Percentiles rank a stretch among this genome's conserved stretches.
These are phyloP conservation scores for Fusarium globosum DNA, from an alignment of 2,329 filamentous ascomycete genomes.

Conservation along the genomic window DNA sequence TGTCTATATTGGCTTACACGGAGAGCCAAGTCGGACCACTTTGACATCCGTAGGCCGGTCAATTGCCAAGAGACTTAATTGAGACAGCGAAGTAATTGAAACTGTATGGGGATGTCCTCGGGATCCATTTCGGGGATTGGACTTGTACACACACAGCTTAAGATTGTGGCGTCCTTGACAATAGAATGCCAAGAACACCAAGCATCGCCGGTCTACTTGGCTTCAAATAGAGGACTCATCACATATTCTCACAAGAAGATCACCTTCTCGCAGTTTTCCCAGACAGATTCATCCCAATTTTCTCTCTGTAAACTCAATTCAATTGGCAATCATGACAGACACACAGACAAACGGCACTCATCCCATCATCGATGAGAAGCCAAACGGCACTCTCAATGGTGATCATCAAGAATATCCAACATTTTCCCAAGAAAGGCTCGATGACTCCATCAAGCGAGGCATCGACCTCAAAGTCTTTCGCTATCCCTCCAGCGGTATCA, in stretches of 20 bases:
- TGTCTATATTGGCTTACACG: neutral
- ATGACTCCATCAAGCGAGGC: constrained; percentile 6
- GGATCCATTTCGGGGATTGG: constrained; percentile 18
- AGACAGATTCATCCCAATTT: fast-evolving
- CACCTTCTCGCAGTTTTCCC: fast-evolving
- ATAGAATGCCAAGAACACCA: neutral
- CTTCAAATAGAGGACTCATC: constrained; percentile 8
- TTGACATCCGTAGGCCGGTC: too few species aligned
- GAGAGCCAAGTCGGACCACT: neutral
- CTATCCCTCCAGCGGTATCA: constrained; percentile 27
- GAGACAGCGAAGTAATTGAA: fast-evolving
- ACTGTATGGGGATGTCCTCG: neutral
- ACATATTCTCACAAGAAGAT: neutral
- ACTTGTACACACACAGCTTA: neutral
- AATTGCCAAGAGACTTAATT: neutral
- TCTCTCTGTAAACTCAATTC: fast-evolving
- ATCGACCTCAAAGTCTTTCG: constrained; percentile 27
- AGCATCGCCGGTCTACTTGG: neutral
- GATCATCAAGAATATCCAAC: neutral
- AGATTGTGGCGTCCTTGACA: neutral
- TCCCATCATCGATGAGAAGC: neutral
- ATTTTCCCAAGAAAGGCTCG: neutral
- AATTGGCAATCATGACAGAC: neutral
- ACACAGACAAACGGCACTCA: neutral
- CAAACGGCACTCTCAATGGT: neutral